Percentiles rank a stretch among this genome's conserved stretches.
phyloP scores from a whole-genome alignment of 192 early-diverging fungal species.

The Pilobolus umbonatus region DNA sequence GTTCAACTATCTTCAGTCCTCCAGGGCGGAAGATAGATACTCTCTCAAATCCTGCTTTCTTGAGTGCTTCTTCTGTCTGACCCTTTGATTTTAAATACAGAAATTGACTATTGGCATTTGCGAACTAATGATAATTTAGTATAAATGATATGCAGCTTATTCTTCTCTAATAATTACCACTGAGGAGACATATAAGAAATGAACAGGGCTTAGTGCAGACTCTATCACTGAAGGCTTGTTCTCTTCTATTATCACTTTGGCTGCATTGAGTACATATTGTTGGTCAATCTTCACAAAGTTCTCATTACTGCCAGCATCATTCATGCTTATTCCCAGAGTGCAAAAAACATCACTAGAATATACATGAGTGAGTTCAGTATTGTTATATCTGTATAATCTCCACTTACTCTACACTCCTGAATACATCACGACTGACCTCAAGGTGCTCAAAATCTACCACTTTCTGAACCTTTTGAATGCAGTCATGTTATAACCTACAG shows the following conservation, averaged over 20 bases:
- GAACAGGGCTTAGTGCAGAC: constrained; percentile 32
- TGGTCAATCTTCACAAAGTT: constrained; percentile 75
- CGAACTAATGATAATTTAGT: background rate
- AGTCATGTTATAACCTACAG: background rate
- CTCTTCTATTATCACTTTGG: constrained; percentile 51
- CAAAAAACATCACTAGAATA: constrained; percentile 61
- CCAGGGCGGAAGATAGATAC: constrained; percentile 61
- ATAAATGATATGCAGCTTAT: no score
- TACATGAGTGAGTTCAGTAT: constrained; percentile 14
- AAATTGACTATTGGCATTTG: constrained; percentile 31
- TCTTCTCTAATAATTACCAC: constrained; percentile 10
- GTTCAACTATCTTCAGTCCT: constrained; percentile 40
- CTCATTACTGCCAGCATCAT: constrained; percentile 57
- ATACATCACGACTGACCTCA: constrained; percentile 32
- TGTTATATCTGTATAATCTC: background rate
- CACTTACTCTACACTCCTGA: constrained; percentile 46
- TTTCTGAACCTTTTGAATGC: constrained; percentile 47
- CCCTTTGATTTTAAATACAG: constrained; percentile 67
- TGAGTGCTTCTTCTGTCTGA: constrained; percentile 63
- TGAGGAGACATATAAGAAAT: constrained; percentile 50
- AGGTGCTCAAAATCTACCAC: constrained; percentile 73
- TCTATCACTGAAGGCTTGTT: constrained; percentile 37
- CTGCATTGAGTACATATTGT: constrained; percentile 66
- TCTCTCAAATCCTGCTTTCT: constrained; percentile 54
- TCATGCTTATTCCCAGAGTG: constrained; percentile 68